A percentile compares a stretch with the other conserved stretches of the same genome.
Conservation (phyloP, 2,329 filamentous ascomycete genomes). For the Sarocladiaceae sp. region DNA sequence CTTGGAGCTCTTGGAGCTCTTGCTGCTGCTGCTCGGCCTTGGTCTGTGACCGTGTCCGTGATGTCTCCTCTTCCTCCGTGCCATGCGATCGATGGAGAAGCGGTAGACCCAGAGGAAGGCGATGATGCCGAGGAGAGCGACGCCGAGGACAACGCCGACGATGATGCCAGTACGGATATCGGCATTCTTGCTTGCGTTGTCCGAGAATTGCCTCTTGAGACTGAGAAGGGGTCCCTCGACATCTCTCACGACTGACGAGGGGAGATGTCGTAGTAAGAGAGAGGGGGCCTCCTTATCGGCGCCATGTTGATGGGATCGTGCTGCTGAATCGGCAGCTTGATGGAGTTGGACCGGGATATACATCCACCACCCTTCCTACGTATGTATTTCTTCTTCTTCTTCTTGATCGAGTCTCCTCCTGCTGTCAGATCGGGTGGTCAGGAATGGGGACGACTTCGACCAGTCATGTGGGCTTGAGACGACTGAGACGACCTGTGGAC, state of each 20-base stretch:
- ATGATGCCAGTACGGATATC: conserved; percentile 37
- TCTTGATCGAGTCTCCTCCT: not conserved
- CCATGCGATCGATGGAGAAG: conserved; percentile 27
- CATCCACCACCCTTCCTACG: conserved; percentile 20
- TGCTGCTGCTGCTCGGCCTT: conserved; percentile 24
- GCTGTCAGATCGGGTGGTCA: not conserved
- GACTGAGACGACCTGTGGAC: not conserved
- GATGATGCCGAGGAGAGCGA: conserved; percentile 30
- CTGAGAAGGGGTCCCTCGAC: no score
- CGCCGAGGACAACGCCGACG: conserved; percentile 33
- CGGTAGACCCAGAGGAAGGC: conserved; percentile 36
- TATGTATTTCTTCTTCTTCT: not conserved
- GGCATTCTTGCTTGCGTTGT: conserved; percentile 22
- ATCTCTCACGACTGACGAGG: no score
- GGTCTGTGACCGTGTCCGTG: conserved; percentile 23
- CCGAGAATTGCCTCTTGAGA: conserved; percentile 15
- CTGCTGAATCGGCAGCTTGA: conserved; percentile 4
- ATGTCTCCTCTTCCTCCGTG: conserved; percentile 19
- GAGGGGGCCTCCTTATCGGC: not conserved
- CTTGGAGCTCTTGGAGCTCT: conserved; percentile 26
- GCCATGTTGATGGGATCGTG: not conserved
- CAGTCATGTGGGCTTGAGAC: conserved; percentile 1
- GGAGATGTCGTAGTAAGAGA: no score
- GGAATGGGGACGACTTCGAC: no score
- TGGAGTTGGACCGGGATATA: conserved; percentile 21